Base-by-base conservation (phyloP, 2,329 filamentous ascomycete genomes). In the Penicillium fuscoglaucum region DNA sequence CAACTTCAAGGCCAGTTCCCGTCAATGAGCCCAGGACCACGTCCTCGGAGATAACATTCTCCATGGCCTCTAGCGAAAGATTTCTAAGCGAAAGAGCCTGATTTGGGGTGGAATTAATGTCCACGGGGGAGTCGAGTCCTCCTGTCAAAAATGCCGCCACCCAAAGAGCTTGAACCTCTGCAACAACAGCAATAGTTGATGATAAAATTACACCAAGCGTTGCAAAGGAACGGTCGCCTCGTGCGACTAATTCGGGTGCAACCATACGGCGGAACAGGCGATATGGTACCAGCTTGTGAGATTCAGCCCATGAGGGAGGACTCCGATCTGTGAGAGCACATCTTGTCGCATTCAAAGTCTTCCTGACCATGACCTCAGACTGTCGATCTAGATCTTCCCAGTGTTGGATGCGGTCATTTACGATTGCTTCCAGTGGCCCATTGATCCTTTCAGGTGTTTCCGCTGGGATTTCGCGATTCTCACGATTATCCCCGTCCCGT, bases 211-310 rank as follows among this genome's bases (percentile, higher is more conserved):
- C 46, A 1, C 66, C 66, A 1, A 68, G 45, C 1, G 55, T 51
- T 12, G 62, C 65, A 46, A 69, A 65, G 1, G 64, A 67, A 13
- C 66, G 65, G 40, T 68, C 66, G 3, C 66, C 66, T 39, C 62
- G 50, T 24, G 62, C 60, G 7, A 67, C 63, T 10, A 68, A 26
- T 10, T 63, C 56, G 3, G 66, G 64, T 1, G 64, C 55, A 7
- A 66, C 62, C 65, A 68, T 68, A 1, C 66, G 65, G n/a, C 66
- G 67, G 47, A 67, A 69, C 4, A 69, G 57, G 6, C 66, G 63
- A 49, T 66, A 64, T 4, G 60, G 50, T 1, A 64, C 13, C 12
- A 61, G n/a, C 13, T 55, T 46, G 6, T 40, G 47, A 15, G 47
- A n/a, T 12, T 29, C 35, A 3, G 40, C 15, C 55, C 50, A 57